Evolutionary conservation across 2,329 filamentous ascomycete genomes (phyloP), one percentile per base, ranked within the genome.

Genomic region (Teratosphaeriaceae sp.): DNA sequence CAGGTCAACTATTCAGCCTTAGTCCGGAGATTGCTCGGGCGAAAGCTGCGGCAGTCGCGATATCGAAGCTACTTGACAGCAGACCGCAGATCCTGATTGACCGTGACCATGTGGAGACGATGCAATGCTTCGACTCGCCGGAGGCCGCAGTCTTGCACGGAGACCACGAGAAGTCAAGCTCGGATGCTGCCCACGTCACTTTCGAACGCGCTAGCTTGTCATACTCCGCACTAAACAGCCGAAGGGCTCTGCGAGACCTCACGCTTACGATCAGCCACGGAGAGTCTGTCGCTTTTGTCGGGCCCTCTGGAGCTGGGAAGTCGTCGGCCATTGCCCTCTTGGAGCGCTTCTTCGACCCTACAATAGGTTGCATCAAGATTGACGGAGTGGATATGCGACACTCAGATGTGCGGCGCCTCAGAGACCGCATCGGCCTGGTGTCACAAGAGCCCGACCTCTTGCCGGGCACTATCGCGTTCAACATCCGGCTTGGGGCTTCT

Each of bases 261-360:
- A 70, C 58, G 7, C 65, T 82, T 22, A 61, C 61, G 0, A 70
- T 72, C 3, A 54, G 11, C 67, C 69, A 1, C 76, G 76, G 2
- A 65, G 78, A 42, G 79, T 33, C 74, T 0, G 64, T 81, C 1
- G 68, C 67, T 1, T 62, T 71, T 23, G 68, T 71, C 1, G 69
- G 69, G 2, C 63, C 66, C 15, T 68, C 65, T 31, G 69, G 69
- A 9, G 67, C 67, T 3, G 69, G 69, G 18, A 72, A 72, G 51
- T 68, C 65, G 1, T 67, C 66, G n/a, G 62, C 64, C 2, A 60
- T 71, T 9, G 58, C 67, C n/a, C 50, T 72, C n/a, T 62, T 72
- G 7, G 69, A 71, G 41, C 58, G 69, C 6, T 71, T 71, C 51
- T 70, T 66, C 45, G 68, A 70, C 39, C 62, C 65, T 5, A 64